phyloP scores from a whole-genome alignment of 164 flowering plant genomes.

The Buxus sempervirens region DNA sequence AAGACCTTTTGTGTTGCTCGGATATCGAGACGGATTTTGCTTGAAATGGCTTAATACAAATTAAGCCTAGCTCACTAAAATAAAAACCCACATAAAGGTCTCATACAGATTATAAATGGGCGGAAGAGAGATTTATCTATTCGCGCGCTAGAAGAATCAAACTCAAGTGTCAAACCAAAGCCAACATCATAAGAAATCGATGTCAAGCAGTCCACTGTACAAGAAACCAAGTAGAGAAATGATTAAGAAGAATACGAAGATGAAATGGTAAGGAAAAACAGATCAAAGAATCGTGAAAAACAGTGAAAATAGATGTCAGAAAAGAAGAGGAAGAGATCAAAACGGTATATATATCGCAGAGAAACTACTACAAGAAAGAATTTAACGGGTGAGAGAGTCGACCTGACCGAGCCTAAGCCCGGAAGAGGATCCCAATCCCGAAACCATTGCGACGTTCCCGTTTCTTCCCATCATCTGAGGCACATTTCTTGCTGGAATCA shows the following conservation, averaged over 20 bases:
- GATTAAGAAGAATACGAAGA: no score
- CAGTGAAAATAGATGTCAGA: background rate
- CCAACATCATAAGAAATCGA: no score
- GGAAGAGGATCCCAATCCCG: slow-evolving; percentile 20
- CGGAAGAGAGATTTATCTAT: background rate
- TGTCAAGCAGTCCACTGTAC: no score
- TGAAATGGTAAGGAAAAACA: no score
- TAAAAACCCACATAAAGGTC: background rate
- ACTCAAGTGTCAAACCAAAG: no score
- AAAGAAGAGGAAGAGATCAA: background rate
- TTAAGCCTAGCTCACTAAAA: background rate
- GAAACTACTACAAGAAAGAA: background rate
- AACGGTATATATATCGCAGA: background rate
- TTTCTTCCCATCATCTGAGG: slow-evolving; percentile 15
- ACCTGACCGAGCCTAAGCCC: slow-evolving; percentile 25
- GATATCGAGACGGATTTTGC: slow-evolving; percentile 1
- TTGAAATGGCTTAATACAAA: background rate
- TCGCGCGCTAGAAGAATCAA: no score
- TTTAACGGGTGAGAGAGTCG: slow-evolving; percentile 6
- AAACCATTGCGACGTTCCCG: slow-evolving; percentile 2
- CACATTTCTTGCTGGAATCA: slow-evolving; percentile 22
- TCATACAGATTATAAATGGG: background rate
- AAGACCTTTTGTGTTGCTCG: slow-evolving; percentile 1
- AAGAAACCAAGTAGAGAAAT: no score
- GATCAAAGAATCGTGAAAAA: no score